Conservation (phyloP, 768 basidiomycete species). For the Calocybe gangraenosa region DNA sequence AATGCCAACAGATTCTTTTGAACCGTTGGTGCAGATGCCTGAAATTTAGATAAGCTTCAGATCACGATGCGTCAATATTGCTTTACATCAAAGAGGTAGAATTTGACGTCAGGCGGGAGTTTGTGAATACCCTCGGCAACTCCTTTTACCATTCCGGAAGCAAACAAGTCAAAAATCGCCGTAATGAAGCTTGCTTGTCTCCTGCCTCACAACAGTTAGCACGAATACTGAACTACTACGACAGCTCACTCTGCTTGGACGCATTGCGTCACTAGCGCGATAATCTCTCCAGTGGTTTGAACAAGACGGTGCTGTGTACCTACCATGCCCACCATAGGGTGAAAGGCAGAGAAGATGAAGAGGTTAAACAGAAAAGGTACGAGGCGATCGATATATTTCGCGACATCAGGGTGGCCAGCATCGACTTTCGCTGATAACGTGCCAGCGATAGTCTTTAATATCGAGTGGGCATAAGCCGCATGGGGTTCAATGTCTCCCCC, state of each 20-base stretch:
- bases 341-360: constrained; percentile 40
- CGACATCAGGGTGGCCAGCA: constrained; percentile 63
- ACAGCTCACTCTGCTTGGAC: constrained; percentile 59
- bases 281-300: constrained; percentile 57
- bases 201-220: constrained; percentile 32
- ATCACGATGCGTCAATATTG: too few relatives aligned
- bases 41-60: not conserved
- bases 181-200: constrained; percentile 58
- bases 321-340: constrained; percentile 23
- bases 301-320: constrained; percentile 50
- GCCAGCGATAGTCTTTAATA: constrained; percentile 66
- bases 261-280: constrained; percentile 63
- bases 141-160: constrained; percentile 45
- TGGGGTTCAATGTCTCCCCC: constrained; percentile 48
- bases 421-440: constrained; percentile 48
- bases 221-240: not conserved
- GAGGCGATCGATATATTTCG: constrained; percentile 75
- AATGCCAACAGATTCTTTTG: constrained; percentile 67
- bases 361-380: constrained; percentile 70
- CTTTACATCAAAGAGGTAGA: constrained; percentile 53
- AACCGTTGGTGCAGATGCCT: constrained; percentile 38
- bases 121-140: constrained; percentile 57
- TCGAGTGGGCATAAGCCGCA: constrained; percentile 84
- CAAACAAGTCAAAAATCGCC: constrained; percentile 49
- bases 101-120: constrained; percentile 30